Evolutionary conservation across 768 basidiomycete species (phyloP).

Genomic region (Russula virescens): DNA sequence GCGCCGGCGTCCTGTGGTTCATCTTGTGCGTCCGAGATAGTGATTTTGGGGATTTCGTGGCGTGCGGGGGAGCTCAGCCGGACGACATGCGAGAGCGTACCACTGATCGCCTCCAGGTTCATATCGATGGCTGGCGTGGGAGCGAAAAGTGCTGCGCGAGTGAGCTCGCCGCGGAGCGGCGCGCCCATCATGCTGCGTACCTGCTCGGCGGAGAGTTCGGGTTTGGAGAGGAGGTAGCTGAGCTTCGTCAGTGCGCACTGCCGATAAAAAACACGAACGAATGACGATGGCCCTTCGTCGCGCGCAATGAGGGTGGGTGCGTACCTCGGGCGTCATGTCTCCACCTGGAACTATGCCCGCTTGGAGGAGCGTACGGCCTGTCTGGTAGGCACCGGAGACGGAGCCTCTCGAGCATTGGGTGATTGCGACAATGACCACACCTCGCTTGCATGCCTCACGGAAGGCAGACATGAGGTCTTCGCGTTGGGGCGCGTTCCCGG

Average conservation of each 20-base stretch:
- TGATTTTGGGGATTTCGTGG: conserved; percentile 35
- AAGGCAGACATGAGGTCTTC: conserved; percentile 69
- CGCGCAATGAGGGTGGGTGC: conserved; percentile 7
- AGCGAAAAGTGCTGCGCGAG: conserved; percentile 39
- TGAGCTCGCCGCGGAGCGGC: conserved; percentile 87
- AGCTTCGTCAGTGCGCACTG: conserved; percentile 90
- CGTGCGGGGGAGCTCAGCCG: conserved; percentile 47
- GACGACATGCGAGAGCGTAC: conserved; percentile 61
- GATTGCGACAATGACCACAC: conserved; percentile 85
- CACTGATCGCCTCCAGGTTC: conserved; percentile 56
- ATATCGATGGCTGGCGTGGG: conserved; percentile 40
- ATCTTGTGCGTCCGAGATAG: conserved; percentile 34
- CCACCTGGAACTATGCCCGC: conserved; percentile 79
- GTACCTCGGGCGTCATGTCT: conserved; percentile 95
- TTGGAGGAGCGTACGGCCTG: conserved; percentile 61
- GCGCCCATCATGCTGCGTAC: conserved; percentile 69
- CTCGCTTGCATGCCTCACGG: conserved; percentile 74
- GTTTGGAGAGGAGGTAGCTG: conserved; percentile 83
- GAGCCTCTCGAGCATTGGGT: conserved; percentile 85
- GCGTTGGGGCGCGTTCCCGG: conserved; percentile 87
- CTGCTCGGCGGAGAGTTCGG: conserved; percentile 60
- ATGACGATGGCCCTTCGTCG: not conserved
- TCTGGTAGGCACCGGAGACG: conserved; percentile 80
- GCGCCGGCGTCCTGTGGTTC: conserved; percentile 43
- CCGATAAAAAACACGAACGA: not conserved